Base-by-base conservation (phyloP, 1,284 basidiomycete species). In the Rhizoctonia solani region DNA sequence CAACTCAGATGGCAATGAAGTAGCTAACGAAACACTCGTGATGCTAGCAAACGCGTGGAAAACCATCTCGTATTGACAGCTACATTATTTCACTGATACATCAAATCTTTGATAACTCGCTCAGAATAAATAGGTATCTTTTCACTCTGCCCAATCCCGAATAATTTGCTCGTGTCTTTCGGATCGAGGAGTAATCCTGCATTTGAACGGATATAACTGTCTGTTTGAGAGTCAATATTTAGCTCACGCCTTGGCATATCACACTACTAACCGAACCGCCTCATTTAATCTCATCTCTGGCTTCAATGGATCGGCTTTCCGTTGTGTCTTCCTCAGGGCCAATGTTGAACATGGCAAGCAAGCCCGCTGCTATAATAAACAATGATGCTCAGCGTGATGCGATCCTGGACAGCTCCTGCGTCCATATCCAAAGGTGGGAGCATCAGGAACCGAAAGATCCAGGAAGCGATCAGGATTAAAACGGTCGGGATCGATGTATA, bases 261-360 rank as follows among this genome's bases (percentile, higher is more conserved):
- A n/a, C n/a, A n/a, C n/a, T n/a, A n/a, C n/a, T n/a, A n/a, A n/a
- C n/a, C n/a, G n/a, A n/a, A n/a, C n/a, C n/a, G n/a, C n/a, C n/a
- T n/a, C n/a, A n/a, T n/a, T n/a, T n/a, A n/a, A n/a, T n/a, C 9
- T 19, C 44, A 46, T 46, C 44, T 46, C 44, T 19, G 13, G 13
- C 44, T 9, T 46, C 19, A 46, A 21, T 19, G 8, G 44, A 46
- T 46, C 19, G 44, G 44, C 6, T 46, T 46, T 9, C 44, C 44
- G 8, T 46, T 46, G 44, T 6, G 19, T 46, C 44, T 9, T 19
- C 5, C 21, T 9, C 44, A 11, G 44, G 44, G n/a, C 19, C 13
- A 46, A 55, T 72, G 75, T 77, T 27, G 19, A 41, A 37, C 27
- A 53, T 54, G 23, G 53, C 9, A 23, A 37, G 9, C 30, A 49